Percentiles rank a stretch among this genome's conserved stretches.
Evolutionary conservation across 306 rosid genomes (phyloP).

Genomic region (Quillaja saponaria): DNA sequence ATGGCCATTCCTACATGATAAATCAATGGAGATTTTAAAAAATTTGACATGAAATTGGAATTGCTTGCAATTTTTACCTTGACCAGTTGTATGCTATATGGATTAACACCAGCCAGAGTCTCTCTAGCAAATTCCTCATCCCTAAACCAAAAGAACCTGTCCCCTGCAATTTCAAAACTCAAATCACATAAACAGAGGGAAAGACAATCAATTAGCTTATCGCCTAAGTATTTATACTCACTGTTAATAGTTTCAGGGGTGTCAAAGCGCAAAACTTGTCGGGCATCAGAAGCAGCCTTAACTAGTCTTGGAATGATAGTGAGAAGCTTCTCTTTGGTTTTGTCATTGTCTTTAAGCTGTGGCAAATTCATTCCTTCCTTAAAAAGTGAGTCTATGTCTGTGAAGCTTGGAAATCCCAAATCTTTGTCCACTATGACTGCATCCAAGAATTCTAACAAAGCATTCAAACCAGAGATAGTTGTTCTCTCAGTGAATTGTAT

Average conservation of each 20-base stretch:
- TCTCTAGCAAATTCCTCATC: constrained; percentile 69
- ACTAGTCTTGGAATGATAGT: constrained; percentile 37
- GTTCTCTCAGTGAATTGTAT: constrained; percentile 44
- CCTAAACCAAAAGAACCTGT: constrained; percentile 77
- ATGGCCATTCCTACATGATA: constrained; percentile 49
- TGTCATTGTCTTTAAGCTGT: background rate
- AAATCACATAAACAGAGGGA: background rate
- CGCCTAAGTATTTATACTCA: constrained; percentile 7
- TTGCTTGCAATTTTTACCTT: constrained; percentile 29
- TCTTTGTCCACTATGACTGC: constrained; percentile 23
- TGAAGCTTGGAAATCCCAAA: constrained; percentile 43
- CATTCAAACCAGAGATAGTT: background rate
- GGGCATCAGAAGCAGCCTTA: constrained; percentile 25
- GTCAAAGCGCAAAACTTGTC: constrained; percentile 46
- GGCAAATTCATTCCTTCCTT: constrained; percentile 44
- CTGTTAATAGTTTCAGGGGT: constrained; percentile 47
- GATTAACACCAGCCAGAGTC: constrained; percentile 55
- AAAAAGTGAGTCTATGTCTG: constrained; percentile 48
- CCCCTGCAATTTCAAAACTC: constrained; percentile 46
- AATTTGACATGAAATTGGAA: background rate
- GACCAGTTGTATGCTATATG: constrained; percentile 42
- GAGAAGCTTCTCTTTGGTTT: constrained; percentile 21
- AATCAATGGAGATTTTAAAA: background rate
- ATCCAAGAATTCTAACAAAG: constrained; percentile 20
- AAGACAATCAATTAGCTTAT: background rate